Evolutionary conservation across 768 basidiomycete species (phyloP).

Genomic region (Tephrocybe sp.): DNA sequence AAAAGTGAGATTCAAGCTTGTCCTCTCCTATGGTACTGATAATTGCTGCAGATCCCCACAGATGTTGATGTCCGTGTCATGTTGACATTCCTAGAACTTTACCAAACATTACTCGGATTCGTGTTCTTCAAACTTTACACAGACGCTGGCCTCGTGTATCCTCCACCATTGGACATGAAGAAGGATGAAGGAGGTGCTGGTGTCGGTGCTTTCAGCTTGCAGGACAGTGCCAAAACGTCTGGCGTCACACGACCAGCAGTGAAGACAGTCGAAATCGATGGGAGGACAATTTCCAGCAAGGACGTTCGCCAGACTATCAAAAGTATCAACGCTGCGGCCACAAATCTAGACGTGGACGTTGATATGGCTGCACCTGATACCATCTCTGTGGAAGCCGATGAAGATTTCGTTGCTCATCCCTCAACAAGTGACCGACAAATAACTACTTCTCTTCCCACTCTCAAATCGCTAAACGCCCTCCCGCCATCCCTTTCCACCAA

Average conservation of each 20-base stretch:
- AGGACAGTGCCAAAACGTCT: conserved; percentile 38
- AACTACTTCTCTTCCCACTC: conserved; percentile 56
- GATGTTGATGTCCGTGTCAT: conserved; percentile 98
- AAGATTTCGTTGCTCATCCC: conserved; percentile 67
- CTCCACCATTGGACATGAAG: conserved; percentile 81
- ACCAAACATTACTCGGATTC: conserved; percentile 94
- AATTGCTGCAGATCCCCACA: conserved; percentile 65
- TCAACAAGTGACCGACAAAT: conserved; percentile 49
- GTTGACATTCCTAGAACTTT: conserved; percentile 96
- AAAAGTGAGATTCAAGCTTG: conserved; percentile 51
- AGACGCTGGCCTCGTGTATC: conserved; percentile 90
- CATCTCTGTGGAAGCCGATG: conserved; percentile 39
- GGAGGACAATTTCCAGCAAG: conserved; percentile 44
- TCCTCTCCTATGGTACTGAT: conserved; percentile 7
- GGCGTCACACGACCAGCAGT: conserved; percentile 41
- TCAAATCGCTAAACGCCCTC: conserved; percentile 60
- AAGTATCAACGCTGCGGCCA: conserved; percentile 35
- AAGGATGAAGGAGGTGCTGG: conserved; percentile 87
- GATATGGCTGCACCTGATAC: conserved; percentile 36
- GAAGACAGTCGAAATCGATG: conserved; percentile 45
- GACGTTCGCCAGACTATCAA: conserved; percentile 65
- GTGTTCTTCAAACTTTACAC: conserved; percentile 98
- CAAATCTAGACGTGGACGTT: conserved; percentile 31
- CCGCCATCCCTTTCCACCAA: conserved; percentile 55
- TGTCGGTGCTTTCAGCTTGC: conserved; percentile 81